Evolutionary conservation across 1,139 yeast species (phyloP).

Genomic region (Suhomyces wounanorum): DNA sequence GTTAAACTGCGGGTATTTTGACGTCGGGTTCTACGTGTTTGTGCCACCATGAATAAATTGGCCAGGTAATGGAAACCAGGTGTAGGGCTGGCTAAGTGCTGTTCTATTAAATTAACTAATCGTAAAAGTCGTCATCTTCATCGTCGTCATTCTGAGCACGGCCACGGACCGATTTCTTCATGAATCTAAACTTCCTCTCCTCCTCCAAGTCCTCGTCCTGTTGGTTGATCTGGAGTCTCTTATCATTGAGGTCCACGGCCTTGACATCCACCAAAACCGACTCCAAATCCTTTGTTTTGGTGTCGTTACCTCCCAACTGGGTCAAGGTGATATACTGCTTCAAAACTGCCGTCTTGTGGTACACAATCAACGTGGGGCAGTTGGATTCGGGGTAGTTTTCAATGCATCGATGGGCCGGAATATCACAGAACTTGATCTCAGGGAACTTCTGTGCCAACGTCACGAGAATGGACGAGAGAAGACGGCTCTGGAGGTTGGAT

Average conservation of each 20-base stretch:
- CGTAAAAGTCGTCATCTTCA: slow-evolving; percentile 49
- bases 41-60: not conserved
- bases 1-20: not conserved
- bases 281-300: slow-evolving; percentile 70
- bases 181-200: slow-evolving; percentile 51
- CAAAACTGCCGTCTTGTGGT: slow-evolving; percentile 71
- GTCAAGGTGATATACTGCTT: slow-evolving; percentile 80
- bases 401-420: slow-evolving; percentile 83
- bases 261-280: slow-evolving; percentile 62
- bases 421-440: slow-evolving; percentile 91
- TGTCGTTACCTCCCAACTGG: slow-evolving; percentile 81
- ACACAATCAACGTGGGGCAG: slow-evolving; percentile 87
- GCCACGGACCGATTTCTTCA: slow-evolving; percentile 55
- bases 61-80: too few relatives aligned
- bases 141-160: slow-evolving; percentile 30
- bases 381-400: slow-evolving; percentile 88
- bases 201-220: slow-evolving; percentile 52
- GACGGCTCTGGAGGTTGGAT: slow-evolving; percentile 71
- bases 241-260: slow-evolving; percentile 66
- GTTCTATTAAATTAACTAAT: slow-evolving; percentile 18
- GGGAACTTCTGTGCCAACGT: slow-evolving; percentile 58
- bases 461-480: slow-evolving; percentile 57
- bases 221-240: slow-evolving; percentile 63
- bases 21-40: not conserved
- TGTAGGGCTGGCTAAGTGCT: not conserved